phyloP scores from a whole-genome alignment of 495 filamentous ascomycete genomes.

The Penicillium riverlandense region DNA sequence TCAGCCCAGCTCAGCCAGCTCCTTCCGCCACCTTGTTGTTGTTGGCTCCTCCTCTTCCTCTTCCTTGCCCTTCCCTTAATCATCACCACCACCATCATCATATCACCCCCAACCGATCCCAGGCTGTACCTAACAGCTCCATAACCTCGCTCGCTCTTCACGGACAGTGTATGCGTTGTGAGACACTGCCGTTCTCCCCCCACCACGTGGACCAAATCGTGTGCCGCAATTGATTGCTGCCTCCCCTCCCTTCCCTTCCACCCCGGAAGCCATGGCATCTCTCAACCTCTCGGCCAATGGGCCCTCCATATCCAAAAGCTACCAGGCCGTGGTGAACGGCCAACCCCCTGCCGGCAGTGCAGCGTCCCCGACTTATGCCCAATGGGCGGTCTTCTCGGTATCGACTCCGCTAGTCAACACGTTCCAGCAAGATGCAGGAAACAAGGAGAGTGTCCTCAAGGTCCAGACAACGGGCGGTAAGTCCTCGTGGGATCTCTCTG shows the following conservation, averaged over 20 bases:
- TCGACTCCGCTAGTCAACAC: slow-evolving; percentile 83
- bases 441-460: slow-evolving; percentile 91
- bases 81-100: too few species aligned
- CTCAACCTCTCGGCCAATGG: slow-evolving; percentile 89
- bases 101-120: too few species aligned
- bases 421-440: slow-evolving; percentile 72
- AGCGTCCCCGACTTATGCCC: slow-evolving; percentile 61
- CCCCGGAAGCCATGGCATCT: slow-evolving; percentile 61
- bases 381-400: slow-evolving; percentile 91
- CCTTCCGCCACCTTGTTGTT: too few species aligned
- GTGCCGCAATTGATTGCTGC: too few species aligned
- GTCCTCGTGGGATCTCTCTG: slow-evolving; percentile 10
- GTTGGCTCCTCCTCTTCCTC: too few species aligned
- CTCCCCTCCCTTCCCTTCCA: background rate
- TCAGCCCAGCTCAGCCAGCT: too few species aligned
- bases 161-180: background rate
- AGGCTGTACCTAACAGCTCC: slow-evolving; percentile 1
- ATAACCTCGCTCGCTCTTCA: background rate
- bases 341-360: slow-evolving; percentile 52
- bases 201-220: background rate
- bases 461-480: slow-evolving; percentile 85
- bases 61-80: too few species aligned
- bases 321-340: slow-evolving; percentile 78
- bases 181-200: background rate
- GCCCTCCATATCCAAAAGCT: slow-evolving; percentile 85